Evolutionary conservation across 2,329 filamentous ascomycete genomes (phyloP), one percentile per base, ranked within the genome.

Genomic region (Nigrospora osmanthi): DNA sequence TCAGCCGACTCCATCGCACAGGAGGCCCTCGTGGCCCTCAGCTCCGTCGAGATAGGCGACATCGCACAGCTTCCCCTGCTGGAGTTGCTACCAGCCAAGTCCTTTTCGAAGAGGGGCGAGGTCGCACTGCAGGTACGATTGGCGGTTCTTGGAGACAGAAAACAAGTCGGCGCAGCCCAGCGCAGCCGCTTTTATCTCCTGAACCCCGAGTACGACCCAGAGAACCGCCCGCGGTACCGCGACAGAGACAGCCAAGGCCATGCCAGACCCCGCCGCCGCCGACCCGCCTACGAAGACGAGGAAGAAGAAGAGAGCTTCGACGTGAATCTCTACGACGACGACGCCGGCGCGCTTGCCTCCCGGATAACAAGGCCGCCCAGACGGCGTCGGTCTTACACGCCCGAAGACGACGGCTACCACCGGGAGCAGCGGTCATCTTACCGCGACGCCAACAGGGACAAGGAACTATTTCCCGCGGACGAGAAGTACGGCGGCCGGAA

Each of bases 181-280:
- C 78, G 86, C 49, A 97, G 91, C 65, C 79, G 88, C 12, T 97
- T 94, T 69, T 98, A 98, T 61, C 80, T 96, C 33, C 76, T 93
- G 57, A 87, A 97, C 55, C 91, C 91, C 1, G 87, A 95, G 55
- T 81, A 89, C 59, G 90, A 95, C 57, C 89, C 85, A 3, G 82
- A 83, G 53, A 89, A 87, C 66, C 78, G 80, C 46, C 71, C 73
- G 46, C 75, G 72, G 58, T 87, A 83, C 59, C 79, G 81, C 51
- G 80, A 83, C 23, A 72, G 80, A 19, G 79, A 73, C 33, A 58
- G 57, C 4, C 58, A 58, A 32, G 39, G 58, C 16, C 48, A 55
- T 44, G 48, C 55, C 9, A 15, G 42, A 10, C 14, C 7, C 5
- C 56, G 61, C 33, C 60, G 61, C 30, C 58, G 60, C 46, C 54